Conservation (phyloP, 345 rosid species). For the Acer yangbiense region DNA sequence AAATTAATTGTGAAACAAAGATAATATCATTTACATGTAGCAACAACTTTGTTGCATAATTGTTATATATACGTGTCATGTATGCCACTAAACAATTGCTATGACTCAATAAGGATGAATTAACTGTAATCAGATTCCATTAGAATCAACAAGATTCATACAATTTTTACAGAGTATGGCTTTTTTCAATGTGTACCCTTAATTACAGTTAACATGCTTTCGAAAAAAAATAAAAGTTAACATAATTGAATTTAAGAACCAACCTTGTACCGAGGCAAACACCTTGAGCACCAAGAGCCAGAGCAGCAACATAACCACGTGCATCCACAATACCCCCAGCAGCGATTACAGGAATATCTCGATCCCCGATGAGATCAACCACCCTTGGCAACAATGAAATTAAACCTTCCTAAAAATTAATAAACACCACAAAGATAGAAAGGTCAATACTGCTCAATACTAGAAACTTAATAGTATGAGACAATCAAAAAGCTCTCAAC, state of each 20-base stretch:
- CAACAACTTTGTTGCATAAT: not conserved
- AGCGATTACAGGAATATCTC: slow-evolving; percentile 74
- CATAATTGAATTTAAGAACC: slow-evolving; percentile 5
- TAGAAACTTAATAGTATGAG: not conserved
- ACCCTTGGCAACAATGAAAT: slow-evolving; percentile 78
- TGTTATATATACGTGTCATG: not conserved
- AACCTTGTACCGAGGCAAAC: slow-evolving; percentile 90
- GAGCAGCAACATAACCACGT: slow-evolving; percentile 86
- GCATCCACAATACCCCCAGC: slow-evolving; percentile 82
- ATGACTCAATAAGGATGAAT: not conserved
- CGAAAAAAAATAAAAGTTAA: not conserved
- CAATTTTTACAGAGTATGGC: not conserved
- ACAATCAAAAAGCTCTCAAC: not conserved
- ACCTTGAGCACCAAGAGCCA: slow-evolving; percentile 89
- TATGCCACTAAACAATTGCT: not conserved
- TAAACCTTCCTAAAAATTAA: slow-evolving; percentile 54
- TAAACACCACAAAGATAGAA: not conserved
- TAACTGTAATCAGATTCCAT: not conserved
- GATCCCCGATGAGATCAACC: slow-evolving; percentile 62
- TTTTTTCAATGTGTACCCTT: not conserved
- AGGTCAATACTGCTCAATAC: not conserved
- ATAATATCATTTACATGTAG: not conserved
- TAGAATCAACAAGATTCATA: not conserved
- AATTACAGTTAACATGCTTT: not conserved
- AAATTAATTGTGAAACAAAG: not conserved